Conservation (phyloP, 805 yeast species). For the Zygotorulaspora sp. region DNA sequence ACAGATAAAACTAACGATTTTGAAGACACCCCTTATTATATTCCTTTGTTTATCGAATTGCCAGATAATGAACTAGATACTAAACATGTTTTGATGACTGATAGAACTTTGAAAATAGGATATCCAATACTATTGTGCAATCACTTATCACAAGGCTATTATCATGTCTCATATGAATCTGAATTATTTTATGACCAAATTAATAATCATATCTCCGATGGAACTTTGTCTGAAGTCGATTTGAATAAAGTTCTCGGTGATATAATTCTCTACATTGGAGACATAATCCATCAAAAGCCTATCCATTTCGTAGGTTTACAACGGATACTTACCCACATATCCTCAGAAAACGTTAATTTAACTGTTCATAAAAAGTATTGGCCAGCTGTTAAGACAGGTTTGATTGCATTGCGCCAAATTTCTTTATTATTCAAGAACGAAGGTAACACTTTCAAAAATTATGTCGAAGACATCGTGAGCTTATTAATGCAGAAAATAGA, state of each 20-base stretch:
- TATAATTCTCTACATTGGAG: slow-evolving; percentile 32
- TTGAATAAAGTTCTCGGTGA: slow-evolving; percentile 36
- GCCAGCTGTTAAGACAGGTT: slow-evolving; percentile 29
- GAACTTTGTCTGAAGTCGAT: slow-evolving; percentile 27
- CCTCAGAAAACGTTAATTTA: slow-evolving; percentile 18
- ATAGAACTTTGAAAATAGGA: slow-evolving; percentile 23
- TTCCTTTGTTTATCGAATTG: slow-evolving; percentile 45
- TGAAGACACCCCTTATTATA: slow-evolving; percentile 58
- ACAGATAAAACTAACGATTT: slow-evolving; percentile 29
- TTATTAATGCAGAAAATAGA: slow-evolving; percentile 33
- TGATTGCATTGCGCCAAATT: slow-evolving; percentile 26
- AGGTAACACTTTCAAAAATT: slow-evolving; percentile 9
- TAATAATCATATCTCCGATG: slow-evolving; percentile 15
- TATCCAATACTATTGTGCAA: slow-evolving; percentile 22
- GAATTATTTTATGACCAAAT: slow-evolving; percentile 28
- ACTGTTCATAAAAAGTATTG: slow-evolving; percentile 15
- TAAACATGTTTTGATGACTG: slow-evolving; percentile 27
- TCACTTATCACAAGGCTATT: slow-evolving; percentile 38
- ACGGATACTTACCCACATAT: slow-evolving; percentile 22
- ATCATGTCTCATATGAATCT: slow-evolving; percentile 45
- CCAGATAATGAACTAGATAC: slow-evolving; percentile 20
- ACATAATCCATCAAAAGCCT: slow-evolving; percentile 24
- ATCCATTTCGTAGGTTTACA: slow-evolving; percentile 30
- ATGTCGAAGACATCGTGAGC: slow-evolving; percentile 5
- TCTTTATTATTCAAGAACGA: slow-evolving; percentile 13